A percentile compares a stretch with the other conserved stretches of the same genome.
phyloP scores from a whole-genome alignment of 306 rosid species.

The Carpinus viminea region DNA sequence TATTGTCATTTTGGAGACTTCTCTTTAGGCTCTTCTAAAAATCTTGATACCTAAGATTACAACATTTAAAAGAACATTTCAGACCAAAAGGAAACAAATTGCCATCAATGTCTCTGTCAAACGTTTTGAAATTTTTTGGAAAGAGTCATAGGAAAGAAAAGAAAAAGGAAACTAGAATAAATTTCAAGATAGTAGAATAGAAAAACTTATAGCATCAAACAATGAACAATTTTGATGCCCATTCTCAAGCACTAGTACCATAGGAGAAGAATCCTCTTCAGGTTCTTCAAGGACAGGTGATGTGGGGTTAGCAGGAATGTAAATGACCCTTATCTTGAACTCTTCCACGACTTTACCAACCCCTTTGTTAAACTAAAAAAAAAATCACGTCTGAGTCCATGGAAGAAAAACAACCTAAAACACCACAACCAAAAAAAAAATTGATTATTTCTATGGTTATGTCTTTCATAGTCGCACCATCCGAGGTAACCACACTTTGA shows the following conservation, averaged over 20 bases:
- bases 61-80: neutral
- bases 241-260: conserved; percentile 29
- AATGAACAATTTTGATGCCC: conserved; percentile 41
- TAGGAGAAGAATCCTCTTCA: conserved; percentile 47
- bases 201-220: conserved; percentile 45
- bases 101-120: conserved; percentile 4
- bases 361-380: conserved; percentile 43
- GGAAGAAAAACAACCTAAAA: neutral
- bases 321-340: conserved; percentile 44
- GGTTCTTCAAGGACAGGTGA: conserved; percentile 52
- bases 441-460: conserved; percentile 43
- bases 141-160: neutral
- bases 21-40: conserved; percentile 43
- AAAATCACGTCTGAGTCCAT: neutral
- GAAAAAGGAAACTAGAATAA: neutral
- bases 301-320: conserved; percentile 47
- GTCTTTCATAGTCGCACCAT: conserved; percentile 33
- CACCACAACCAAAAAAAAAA: conserved; percentile 1
- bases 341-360: conserved; percentile 41
- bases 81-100: conserved; percentile 1
- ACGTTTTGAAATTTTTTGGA: neutral
- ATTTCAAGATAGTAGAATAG: neutral
- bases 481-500: conserved; percentile 48
- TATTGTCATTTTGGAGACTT: conserved; percentile 21
- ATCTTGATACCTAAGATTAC: conserved; percentile 36